Evolutionary conservation across 108 stramenopile species (phyloP), one percentile per base, ranked within the genome.

Genomic region (Pseudonitzschia multistriata): DNA sequence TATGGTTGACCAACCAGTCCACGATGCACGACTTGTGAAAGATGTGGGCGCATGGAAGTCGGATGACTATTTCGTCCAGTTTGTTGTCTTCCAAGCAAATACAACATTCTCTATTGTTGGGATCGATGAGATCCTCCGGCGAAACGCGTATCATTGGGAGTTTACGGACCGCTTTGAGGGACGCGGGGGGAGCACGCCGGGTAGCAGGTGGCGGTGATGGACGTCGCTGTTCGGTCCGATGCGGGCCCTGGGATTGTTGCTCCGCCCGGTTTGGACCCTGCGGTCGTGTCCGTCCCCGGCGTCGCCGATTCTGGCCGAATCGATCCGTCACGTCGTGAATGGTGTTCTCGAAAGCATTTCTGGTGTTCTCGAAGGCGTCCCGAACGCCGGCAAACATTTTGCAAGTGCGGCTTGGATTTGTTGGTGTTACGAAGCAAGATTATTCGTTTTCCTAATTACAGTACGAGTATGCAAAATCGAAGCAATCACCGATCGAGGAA

Each of bases 1-100:
- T 37, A 67, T 87, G 89, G 49, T 68, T 54, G 21, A 36, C n/a
- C 49, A 87, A 70, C 94, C 94, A 95, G 29, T 80, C 71, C 25
- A 48, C 17, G 29, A 82, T 74, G 55, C 86, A 84, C 33, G 56
- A 40, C 10, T 49, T n/a, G 66, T 86, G 82, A 48, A 84, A 92
- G 24, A 89, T 74, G 59, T 92, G 90, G 34, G 84, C 88, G 66
- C 90, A 92, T 14, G 90, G 90, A 10, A 92, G 67, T 42, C 87
- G 78, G 25, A 63, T 55, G 0, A 80, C 81, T 24, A 54, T 71
- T n/a, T 71, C 80, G 54, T 49, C 74, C 63, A 74, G 57, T 21
- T 64, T 75, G 72, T 76, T 73, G 27, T 66, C 56, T 71, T 90
- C 93, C 37, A 94, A 72, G 72, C 93, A 94, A 36, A 94, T 80